Evolutionary conservation across 352 stramenopile genomes (phyloP).

Genomic region (Pilasporangium apinafurcum): DNA sequence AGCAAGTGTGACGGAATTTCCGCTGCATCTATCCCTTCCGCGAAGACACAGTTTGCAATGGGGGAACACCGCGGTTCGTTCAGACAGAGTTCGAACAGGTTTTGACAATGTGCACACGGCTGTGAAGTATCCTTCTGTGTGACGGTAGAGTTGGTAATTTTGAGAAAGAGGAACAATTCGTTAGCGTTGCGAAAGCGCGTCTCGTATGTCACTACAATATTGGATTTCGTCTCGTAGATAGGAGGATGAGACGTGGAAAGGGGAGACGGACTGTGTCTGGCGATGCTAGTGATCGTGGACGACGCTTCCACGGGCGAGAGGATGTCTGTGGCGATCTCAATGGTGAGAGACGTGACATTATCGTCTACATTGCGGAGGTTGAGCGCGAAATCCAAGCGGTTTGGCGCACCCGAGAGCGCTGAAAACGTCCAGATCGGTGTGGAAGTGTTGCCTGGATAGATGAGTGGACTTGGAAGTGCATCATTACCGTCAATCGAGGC

Average conservation of each 20-base stretch:
- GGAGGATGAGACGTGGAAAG: neutral
- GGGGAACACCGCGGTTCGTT: constrained; percentile 26
- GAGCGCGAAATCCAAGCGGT: constrained; percentile 34
- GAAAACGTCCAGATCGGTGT: constrained; percentile 36
- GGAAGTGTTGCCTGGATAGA: constrained; percentile 15
- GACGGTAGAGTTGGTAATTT: constrained; percentile 22
- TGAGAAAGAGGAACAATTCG: constrained; percentile 34
- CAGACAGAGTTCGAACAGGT: constrained; percentile 39
- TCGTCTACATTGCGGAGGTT: constrained; percentile 32
- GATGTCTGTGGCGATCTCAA: constrained; percentile 40
- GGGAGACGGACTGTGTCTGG: constrained; percentile 4
- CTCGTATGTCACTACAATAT: constrained; percentile 42
- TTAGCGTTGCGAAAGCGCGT: constrained; percentile 17
- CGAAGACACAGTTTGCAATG: constrained; percentile 30
- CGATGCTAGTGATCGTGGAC: constrained; percentile 53
- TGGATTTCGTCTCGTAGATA: constrained; percentile 25
- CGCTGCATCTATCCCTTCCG: constrained; percentile 15
- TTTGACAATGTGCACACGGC: constrained; percentile 44
- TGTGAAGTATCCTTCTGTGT: constrained; percentile 33
- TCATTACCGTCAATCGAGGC: constrained; percentile 8
- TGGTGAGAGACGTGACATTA: constrained; percentile 38
- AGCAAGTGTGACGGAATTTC: constrained; percentile 13
- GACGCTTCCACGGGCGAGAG: constrained; percentile 26
- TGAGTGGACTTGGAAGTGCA: constrained; percentile 12
- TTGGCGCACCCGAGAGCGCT: constrained; percentile 7